Evolutionary conservation across 1,284 basidiomycete species (phyloP), one percentile per base, ranked within the genome.

Genomic region (Tilletia horrida): DNA sequence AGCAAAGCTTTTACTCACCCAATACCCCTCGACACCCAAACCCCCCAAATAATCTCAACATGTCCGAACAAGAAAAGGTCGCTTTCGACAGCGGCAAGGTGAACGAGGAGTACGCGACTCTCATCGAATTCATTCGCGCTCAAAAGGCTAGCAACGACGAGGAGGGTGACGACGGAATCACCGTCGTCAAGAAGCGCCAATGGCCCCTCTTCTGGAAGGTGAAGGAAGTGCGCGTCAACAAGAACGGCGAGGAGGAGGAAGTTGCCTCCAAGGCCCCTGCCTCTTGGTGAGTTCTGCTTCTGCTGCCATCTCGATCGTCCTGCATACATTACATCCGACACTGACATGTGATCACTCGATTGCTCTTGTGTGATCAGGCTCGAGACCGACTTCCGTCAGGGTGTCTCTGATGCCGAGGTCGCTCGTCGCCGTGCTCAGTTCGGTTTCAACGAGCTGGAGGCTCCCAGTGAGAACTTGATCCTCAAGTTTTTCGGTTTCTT

Each of bases 371-470:
- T 31, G 14, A 25, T 2, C 63, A 72, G 84, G 85, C 83, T 86
- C 66, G 81, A 85, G 69, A 86, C 86, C 16, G 84, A 86, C 70
- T 79, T 84, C 72, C 69, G 71, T 43, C 79, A 83, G 68, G 86
- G 86, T 71, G 69, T 86, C 64, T 75, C 77, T 45, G 82, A 84
- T 50, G 65, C 73, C 35, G 85, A 86, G 45, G 79, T 84, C 48
- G 70, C 78, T 35, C 73, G 77, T 67, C 80, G 82, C 45, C 81
- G 82, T 62, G 64, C 68, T 21, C 65, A 76, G 59, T 81, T 82
- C 67, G 82, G 82, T 63, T 81, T 71, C 75, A 83, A 83, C 76
- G 82, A 83, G 80, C 81, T 83, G 63, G 80, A 82, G 72, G 76
- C 71, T 66, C 72, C 76, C 69, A 62, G 67, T 69, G 68, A 75